phyloP scores from a whole-genome alignment of 345 rosid genomes.

The Corymbia maculata region DNA sequence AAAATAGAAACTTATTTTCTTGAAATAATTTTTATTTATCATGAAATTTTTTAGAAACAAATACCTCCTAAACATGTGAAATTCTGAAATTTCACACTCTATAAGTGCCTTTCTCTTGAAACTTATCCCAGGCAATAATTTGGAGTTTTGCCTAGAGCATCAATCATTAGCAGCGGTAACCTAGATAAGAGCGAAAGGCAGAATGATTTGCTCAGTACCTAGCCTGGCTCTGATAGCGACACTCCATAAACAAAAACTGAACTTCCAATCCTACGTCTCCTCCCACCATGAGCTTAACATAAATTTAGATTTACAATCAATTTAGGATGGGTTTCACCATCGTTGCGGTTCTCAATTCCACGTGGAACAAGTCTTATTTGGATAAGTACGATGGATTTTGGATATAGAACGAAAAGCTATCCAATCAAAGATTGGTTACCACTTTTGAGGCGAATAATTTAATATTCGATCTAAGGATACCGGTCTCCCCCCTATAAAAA shows the following conservation, averaged over 20 bases:
- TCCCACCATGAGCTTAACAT: neutral
- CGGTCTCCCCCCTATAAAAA: neutral
- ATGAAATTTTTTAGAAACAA: neutral
- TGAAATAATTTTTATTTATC: neutral
- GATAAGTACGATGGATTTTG: rapidly evolving
- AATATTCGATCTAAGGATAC: neutral
- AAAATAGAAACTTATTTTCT: neutral
- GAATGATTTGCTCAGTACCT: neutral
- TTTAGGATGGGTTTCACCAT: neutral
- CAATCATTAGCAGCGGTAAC: neutral
- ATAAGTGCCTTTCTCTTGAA: neutral
- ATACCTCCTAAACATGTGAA: neutral
- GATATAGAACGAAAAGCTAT: neutral
- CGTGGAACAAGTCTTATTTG: neutral
- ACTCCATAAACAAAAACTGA: neutral
- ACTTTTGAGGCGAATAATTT: neutral
- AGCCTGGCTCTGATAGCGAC: neutral
- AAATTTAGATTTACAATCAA: neutral
- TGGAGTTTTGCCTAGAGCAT: neutral
- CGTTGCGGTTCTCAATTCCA: rapidly evolving
- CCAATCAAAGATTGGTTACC: neutral
- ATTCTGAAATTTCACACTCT: neutral
- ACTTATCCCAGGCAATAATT: neutral
- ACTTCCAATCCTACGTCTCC: neutral
- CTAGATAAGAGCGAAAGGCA: neutral